Evolutionary conservation across 371 early-diverging fungal species (phyloP).

Genomic region (Smittium mucronatum): DNA sequence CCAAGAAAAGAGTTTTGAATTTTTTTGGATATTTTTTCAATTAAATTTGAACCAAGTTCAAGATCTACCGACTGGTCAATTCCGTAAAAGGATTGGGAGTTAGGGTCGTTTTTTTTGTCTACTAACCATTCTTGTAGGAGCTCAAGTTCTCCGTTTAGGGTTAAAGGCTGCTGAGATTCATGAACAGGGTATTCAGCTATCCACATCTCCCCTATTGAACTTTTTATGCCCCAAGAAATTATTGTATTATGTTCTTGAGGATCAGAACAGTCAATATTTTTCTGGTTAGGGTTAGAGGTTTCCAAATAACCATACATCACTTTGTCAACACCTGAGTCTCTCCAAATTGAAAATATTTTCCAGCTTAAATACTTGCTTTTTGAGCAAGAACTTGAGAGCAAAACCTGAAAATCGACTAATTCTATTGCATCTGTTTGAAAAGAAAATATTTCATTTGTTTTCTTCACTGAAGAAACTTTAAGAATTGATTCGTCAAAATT

Average conservation of each 20-base stretch:
- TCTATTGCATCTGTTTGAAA: neutral
- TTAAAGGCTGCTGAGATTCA: neutral
- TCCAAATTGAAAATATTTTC: neutral
- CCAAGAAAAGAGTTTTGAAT: neutral
- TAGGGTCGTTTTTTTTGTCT: neutral
- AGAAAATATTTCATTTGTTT: neutral
- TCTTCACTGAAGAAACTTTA: neutral
- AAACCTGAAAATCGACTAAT: neutral
- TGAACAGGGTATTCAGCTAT: neutral
- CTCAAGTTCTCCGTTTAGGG: neutral
- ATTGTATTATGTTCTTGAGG: neutral
- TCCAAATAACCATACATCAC: neutral
- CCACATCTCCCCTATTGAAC: neutral
- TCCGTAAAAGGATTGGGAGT: neutral
- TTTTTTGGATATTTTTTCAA: neutral
- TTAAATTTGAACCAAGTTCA: neutral
- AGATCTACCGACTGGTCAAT: neutral
- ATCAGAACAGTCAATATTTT: neutral
- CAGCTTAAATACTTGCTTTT: neutral
- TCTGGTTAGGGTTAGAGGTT: neutral
- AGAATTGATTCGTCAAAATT: neutral
- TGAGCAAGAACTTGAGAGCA: neutral
- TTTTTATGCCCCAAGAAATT: neutral
- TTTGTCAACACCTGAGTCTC: neutral
- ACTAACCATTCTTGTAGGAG: neutral